Evolutionary conservation across 1,284 basidiomycete species (phyloP).

Genomic region (Trametes sp.): DNA sequence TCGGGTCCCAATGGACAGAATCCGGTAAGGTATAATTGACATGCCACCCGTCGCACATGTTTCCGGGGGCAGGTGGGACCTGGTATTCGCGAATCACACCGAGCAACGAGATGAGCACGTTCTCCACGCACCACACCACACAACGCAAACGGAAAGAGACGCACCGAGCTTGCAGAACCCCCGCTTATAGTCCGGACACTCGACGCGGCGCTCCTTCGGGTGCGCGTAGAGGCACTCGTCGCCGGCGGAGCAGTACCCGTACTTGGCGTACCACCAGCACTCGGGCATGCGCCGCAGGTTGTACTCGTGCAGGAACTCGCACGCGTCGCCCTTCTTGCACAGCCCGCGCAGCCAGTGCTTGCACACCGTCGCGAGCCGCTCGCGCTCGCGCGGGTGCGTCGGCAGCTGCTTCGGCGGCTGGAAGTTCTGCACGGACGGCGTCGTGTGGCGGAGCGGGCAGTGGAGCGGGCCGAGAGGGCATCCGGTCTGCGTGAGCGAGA

Average conservation of each 20-base stretch:
- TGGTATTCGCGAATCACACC: too few species aligned
- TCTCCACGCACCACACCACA: too few species aligned
- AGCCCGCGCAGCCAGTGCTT: constrained; percentile 99
- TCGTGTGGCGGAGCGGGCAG: constrained; percentile 92
- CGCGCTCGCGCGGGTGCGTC: constrained; percentile 83
- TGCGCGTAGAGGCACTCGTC: constrained; percentile 99
- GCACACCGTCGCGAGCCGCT: constrained; percentile 93
- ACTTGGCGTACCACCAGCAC: constrained; percentile 98
- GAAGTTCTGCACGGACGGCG: constrained; percentile 87
- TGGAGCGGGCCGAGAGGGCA: constrained; percentile 89
- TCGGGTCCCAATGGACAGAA: constrained; percentile 96
- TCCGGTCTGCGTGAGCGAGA: constrained; percentile 79
- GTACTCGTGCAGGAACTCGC: constrained; percentile 99
- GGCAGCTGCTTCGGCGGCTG: constrained; percentile 84
- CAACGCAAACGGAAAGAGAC: too few species aligned
- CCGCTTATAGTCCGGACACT: constrained; percentile 95
- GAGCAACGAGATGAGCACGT: too few species aligned
- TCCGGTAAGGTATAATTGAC: constrained; percentile 91
- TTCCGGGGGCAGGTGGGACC: constrained; percentile 92
- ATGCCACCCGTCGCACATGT: constrained; percentile 91
- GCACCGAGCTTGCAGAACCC: constrained; percentile 94
- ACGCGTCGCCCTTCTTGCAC: constrained; percentile 98
- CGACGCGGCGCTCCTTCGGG: constrained; percentile 92
- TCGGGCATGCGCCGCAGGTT: constrained; percentile 99
- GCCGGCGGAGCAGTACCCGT: constrained; percentile 97